Evolutionary conservation across 2,329 filamentous ascomycete species (phyloP).

Genomic region (Aspergillus sclerotialis): DNA sequence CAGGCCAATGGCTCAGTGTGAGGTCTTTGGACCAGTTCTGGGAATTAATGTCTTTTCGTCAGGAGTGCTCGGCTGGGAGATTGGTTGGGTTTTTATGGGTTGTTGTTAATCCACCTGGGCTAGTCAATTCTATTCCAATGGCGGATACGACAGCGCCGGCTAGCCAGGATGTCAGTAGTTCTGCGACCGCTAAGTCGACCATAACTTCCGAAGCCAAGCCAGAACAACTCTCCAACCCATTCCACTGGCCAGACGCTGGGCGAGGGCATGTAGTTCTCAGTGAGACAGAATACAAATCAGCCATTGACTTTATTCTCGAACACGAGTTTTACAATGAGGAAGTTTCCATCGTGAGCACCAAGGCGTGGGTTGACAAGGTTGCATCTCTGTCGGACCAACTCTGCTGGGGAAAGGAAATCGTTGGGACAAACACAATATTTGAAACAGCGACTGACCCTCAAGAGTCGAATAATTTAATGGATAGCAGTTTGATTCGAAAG

Average conservation of each 20-base stretch:
- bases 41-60: constrained; percentile 96
- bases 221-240: constrained; percentile 14
- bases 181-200: background rate
- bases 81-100: constrained; percentile 95
- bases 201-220: background rate
- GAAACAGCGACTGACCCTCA: constrained; percentile 7
- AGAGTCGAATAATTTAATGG: constrained; percentile 18
- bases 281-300: constrained; percentile 33
- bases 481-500: constrained; percentile 29
- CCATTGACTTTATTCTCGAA: constrained; percentile 33
- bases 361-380: constrained; percentile 35
- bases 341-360: constrained; percentile 32
- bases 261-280: constrained; percentile 30
- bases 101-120: constrained; percentile 61
- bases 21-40: constrained; percentile 86
- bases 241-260: constrained; percentile 27
- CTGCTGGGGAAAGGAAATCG: constrained; percentile 28
- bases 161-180: constrained; percentile 1
- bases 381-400: constrained; percentile 31
- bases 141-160: constrained; percentile 15
- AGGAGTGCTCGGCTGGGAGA: constrained; percentile 88
- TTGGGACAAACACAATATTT: constrained; percentile 19
- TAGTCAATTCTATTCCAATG: constrained; percentile 29
- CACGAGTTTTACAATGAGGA: constrained; percentile 37
- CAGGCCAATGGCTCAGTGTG: constrained; percentile 75